Conservation (phyloP, 2,329 filamentous ascomycete species). For the Nemania abortiva region DNA sequence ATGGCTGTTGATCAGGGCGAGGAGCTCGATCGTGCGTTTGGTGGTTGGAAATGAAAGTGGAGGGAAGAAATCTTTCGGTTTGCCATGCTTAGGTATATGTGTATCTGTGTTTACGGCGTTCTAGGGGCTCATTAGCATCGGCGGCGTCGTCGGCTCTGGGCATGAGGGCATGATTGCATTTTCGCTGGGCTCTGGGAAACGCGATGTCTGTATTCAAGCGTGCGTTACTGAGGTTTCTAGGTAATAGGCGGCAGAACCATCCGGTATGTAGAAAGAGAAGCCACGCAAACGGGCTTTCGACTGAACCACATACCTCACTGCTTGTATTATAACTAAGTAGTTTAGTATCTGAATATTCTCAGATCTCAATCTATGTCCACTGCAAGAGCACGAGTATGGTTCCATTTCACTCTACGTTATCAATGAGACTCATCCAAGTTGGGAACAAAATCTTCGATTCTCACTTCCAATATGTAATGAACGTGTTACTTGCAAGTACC, state of each 20-base stretch:
- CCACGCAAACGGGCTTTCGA: neutral
- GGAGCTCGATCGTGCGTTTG: constrained; percentile 70
- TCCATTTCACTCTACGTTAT: neutral
- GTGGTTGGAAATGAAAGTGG: constrained; percentile 49
- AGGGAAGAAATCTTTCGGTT: neutral
- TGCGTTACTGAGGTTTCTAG: neutral
- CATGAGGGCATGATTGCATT: constrained; percentile 1
- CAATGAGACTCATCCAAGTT: neutral
- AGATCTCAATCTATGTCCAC: neutral
- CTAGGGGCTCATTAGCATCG: constrained; percentile 9
- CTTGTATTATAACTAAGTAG: neutral
- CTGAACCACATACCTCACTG: neutral
- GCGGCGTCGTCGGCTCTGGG: neutral
- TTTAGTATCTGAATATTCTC: neutral
- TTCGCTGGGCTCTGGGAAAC: neutral
- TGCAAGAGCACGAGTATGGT: neutral
- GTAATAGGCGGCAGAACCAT: neutral
- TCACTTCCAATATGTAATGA: neutral
- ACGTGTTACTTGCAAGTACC: neutral
- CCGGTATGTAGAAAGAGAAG: neutral
- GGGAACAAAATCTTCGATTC: neutral
- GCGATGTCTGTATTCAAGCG: neutral
- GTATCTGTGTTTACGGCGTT: constrained; percentile 13
- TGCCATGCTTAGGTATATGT: neutral
- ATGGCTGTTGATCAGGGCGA: constrained; percentile 64